Conservation (phyloP, 116 monocot genomes). For the Papilionanthe hybrid region DNA sequence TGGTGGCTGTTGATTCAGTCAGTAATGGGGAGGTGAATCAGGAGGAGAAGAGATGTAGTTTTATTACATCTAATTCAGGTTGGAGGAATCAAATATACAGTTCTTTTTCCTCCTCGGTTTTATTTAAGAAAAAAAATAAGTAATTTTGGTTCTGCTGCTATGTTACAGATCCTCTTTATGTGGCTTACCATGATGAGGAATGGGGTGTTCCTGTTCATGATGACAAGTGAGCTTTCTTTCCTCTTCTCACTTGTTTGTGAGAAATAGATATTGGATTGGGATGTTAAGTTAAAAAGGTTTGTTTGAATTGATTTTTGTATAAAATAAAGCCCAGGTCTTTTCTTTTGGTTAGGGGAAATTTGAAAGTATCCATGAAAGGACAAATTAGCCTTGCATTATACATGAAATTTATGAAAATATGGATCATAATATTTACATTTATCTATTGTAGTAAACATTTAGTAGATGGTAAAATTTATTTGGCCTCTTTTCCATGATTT, state of each 20-base stretch:
- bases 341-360: too few relatives aligned
- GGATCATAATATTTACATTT: too few relatives aligned
- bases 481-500: not conserved
- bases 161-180: constrained; percentile 60
- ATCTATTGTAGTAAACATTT: too few relatives aligned
- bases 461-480: too few relatives aligned
- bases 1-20: constrained; percentile 1
- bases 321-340: too few relatives aligned
- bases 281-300: too few relatives aligned
- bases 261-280: not conserved
- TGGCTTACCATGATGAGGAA: constrained; percentile 90
- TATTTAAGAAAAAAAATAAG: not conserved
- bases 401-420: too few relatives aligned
- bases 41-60: constrained; percentile 82
- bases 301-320: too few relatives aligned
- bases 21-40: constrained; percentile 2
- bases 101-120: not conserved
- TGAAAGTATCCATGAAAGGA: too few relatives aligned
- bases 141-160: not conserved
- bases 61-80: constrained; percentile 85
- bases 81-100: not conserved
- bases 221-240: constrained; percentile 48
- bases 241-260: not conserved
- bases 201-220: constrained; percentile 92
- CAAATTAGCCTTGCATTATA: too few relatives aligned